Conservation (phyloP, 129 eudicot species). For the Heracleum sosnowskyi region DNA sequence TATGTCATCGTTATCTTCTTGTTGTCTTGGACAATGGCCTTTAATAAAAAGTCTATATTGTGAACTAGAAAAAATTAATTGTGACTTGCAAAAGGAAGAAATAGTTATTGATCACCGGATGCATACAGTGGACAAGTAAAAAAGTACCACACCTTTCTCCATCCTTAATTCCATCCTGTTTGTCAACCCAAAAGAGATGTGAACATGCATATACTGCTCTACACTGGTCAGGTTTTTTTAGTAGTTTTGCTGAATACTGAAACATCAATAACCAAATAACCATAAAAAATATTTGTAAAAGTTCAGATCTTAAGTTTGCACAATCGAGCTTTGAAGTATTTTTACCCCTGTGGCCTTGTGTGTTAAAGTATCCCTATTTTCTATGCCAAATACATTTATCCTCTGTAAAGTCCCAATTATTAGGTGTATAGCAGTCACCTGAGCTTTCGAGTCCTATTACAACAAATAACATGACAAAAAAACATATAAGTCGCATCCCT, state of each 20-base stretch:
- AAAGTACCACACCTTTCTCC: conserved; percentile 65
- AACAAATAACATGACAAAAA: background rate
- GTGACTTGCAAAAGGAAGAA: background rate
- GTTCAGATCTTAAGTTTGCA: background rate
- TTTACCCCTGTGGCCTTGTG: conserved; percentile 99
- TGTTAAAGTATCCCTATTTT: conserved; percentile 90
- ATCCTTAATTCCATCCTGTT: conserved; percentile 92
- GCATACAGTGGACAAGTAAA: background rate
- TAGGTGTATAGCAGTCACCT: conserved; percentile 93
- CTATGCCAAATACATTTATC: conserved; percentile 85
- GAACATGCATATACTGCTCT: conserved; percentile 98
- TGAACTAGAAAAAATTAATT: background rate
- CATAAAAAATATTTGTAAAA: background rate
- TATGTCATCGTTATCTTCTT: background rate
- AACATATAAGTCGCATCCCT: background rate
- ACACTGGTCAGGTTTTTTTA: conserved; percentile 96
- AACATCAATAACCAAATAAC: conserved; percentile 14
- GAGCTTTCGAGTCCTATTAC: conserved; percentile 91
- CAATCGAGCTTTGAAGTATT: background rate
- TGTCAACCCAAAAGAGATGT: conserved; percentile 97
- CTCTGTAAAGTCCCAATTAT: conserved; percentile 95
- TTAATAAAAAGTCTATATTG: background rate
- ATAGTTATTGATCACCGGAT: background rate
- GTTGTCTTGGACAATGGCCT: background rate
- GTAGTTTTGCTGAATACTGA: conserved; percentile 96